phyloP scores from a whole-genome alignment of 495 filamentous ascomycete genomes.

The Lasiosphaeria ovina region DNA sequence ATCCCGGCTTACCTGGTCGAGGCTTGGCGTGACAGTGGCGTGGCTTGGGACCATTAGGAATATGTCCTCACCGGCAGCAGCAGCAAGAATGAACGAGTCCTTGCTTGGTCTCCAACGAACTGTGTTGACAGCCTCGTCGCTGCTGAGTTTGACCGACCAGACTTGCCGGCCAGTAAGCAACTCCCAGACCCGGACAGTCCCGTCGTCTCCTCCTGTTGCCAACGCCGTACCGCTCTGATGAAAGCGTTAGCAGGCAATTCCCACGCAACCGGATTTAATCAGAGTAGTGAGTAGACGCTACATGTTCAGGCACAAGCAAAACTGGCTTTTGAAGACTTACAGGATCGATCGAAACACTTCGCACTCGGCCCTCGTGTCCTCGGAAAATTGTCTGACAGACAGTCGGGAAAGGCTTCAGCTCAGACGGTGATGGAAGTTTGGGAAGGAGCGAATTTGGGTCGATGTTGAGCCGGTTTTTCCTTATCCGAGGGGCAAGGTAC shows the following conservation, averaged over 20 bases:
- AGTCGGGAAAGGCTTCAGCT: conserved; percentile 91
- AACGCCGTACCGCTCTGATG: conserved; percentile 28
- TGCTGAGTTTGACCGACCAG: conserved; percentile 76
- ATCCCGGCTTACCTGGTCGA: conserved; percentile 70
- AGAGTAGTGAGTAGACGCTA: too few species aligned
- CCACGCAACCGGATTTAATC: conserved; percentile 33
- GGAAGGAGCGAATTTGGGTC: conserved; percentile 91
- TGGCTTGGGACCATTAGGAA: conserved; percentile 71
- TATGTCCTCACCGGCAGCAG: conserved; percentile 78
- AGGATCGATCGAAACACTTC: conserved; percentile 64
- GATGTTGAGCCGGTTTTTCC: conserved; percentile 93
- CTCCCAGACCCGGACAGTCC: conserved; percentile 89
- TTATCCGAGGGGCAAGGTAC: conserved; percentile 88
- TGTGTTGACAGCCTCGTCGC: conserved; percentile 78
- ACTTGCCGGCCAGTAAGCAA: conserved; percentile 81
- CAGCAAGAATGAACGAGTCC: conserved; percentile 77
- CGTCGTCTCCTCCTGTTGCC: conserved; percentile 92
- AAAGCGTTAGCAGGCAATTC: conserved; percentile 60
- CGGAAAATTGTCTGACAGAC: conserved; percentile 77
- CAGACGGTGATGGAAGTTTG: conserved; percentile 90
- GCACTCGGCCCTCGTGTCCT: conserved; percentile 86
- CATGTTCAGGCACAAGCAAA: too few species aligned
- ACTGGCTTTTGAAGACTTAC: conserved; percentile 16
- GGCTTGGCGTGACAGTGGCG: conserved; percentile 32
- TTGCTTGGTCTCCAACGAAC: conserved; percentile 87